These are phyloP conservation scores for Sophora flavescens DNA, from an alignment of 306 rosid genomes.

Conservation along the genomic window DNA sequence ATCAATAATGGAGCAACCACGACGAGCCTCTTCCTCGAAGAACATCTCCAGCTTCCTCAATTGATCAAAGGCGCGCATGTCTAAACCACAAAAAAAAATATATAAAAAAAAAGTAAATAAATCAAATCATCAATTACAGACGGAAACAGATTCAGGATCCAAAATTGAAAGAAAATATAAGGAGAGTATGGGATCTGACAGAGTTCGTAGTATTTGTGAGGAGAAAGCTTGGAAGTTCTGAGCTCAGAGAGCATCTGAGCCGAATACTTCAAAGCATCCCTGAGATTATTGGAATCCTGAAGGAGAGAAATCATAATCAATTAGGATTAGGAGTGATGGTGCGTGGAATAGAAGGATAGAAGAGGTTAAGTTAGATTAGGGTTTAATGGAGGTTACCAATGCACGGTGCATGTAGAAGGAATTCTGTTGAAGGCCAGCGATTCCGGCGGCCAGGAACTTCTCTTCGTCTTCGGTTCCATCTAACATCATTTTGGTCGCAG, in stretches of 20 bases:
- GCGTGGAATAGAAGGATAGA: conserved; percentile 21
- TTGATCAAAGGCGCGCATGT: conserved; percentile 98
- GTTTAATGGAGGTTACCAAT: conserved; percentile 64
- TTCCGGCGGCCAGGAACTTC: conserved; percentile 94
- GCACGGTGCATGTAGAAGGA: conserved; percentile 99
- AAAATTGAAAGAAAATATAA: neutral
- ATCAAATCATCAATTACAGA: conserved; percentile 37
- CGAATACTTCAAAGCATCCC: conserved; percentile 93
- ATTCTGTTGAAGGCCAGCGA: conserved; percentile 96
- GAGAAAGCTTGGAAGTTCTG: conserved; percentile 95
- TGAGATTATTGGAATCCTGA: conserved; percentile 94
- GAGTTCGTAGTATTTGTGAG: conserved; percentile 94
- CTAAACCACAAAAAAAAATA: conserved; percentile 52
- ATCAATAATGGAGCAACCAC: conserved; percentile 96
- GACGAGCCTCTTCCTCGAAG: conserved; percentile 97
- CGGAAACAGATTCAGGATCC: conserved; percentile 39
- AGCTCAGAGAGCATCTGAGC: conserved; percentile 99
- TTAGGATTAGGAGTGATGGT: conserved; percentile 11
- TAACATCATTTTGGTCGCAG: conserved; percentile 61
- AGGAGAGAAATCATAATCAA: conserved; percentile 39
- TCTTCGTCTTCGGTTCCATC: conserved; percentile 93
- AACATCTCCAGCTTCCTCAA: conserved; percentile 94
- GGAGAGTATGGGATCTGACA: conserved; percentile 63
- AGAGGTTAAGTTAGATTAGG: conserved; percentile 30
- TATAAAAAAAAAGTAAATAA: neutral